Evolutionary conservation across 2,329 filamentous ascomycete species (phyloP).

Genomic region (Fusarium scirpi): DNA sequence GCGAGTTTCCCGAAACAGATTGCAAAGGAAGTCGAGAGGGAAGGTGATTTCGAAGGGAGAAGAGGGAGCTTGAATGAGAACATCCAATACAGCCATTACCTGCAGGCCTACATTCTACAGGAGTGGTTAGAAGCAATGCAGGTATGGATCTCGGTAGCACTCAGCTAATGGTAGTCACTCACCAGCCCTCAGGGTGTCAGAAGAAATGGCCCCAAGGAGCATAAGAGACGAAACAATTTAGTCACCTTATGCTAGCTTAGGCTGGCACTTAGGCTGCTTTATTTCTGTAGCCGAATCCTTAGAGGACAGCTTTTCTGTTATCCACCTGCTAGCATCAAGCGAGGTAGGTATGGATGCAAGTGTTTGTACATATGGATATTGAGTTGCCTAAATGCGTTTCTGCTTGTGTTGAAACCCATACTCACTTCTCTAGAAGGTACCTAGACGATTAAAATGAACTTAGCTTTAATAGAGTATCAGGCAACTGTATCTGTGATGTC

Average conservation of each 20-base stretch:
- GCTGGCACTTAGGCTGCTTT: background rate
- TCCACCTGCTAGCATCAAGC: background rate
- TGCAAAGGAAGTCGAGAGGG: background rate
- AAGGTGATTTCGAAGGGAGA: background rate
- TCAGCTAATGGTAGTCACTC: too few species aligned
- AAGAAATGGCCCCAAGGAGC: background rate
- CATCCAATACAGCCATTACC: too few species aligned
- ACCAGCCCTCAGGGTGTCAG: background rate
- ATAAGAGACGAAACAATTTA: background rate
- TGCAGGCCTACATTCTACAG: too few species aligned
- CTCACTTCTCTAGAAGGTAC: too few species aligned
- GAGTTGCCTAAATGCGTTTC: too few species aligned
- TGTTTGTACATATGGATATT: background rate
- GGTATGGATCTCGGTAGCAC: too few species aligned
- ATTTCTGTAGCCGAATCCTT: background rate
- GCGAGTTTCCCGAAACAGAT: background rate
- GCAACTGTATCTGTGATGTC: constrained; percentile 1
- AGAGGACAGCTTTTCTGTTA: background rate
- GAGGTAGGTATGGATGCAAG: background rate
- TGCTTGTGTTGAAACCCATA: too few species aligned
- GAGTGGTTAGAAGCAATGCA: too few species aligned
- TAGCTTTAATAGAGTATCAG: too few species aligned
- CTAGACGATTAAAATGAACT: too few species aligned
- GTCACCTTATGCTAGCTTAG: background rate
- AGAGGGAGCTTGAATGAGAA: background rate